A percentile compares a stretch with the other conserved stretches of the same genome.
phyloP scores from a whole-genome alignment of 306 rosid genomes.

The Rubus parviflorus region DNA sequence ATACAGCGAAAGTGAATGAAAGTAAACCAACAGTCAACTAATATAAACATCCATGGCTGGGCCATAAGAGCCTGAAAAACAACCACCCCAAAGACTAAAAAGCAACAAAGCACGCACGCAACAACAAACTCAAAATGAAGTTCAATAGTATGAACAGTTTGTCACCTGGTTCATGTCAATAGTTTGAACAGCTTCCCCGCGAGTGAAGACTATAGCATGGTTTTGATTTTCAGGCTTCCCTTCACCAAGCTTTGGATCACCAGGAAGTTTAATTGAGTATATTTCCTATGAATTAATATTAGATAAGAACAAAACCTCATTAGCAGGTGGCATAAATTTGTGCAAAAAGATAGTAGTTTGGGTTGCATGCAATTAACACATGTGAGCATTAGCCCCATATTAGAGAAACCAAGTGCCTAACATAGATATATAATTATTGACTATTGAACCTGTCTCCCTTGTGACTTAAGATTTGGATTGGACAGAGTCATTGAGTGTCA shows the following conservation, averaged over 20 bases:
- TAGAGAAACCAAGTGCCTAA: background rate
- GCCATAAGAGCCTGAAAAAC: background rate
- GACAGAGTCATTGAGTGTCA: background rate
- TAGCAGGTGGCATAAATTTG: background rate
- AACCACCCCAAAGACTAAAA: background rate
- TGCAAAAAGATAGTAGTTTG: background rate
- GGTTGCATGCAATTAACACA: background rate
- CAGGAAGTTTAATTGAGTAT: conserved; percentile 93
- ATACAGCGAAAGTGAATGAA: background rate
- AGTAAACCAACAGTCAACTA: background rate
- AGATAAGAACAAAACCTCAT: conserved; percentile 3
- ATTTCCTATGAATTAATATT: conserved; percentile 57
- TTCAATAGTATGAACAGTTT: conserved; percentile 1
- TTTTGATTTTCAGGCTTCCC: conserved; percentile 99
- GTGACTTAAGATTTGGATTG: background rate
- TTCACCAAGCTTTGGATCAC: conserved; percentile 98
- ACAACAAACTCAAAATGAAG: background rate
- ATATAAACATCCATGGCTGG: background rate
- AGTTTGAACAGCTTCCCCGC: conserved; percentile 97
- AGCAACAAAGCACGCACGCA: background rate
- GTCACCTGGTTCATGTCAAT: conserved; percentile 98
- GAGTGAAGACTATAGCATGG: conserved; percentile 93
- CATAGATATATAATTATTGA: background rate
- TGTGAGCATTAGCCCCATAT: background rate
- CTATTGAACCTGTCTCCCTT: background rate